Conservation (phyloP, 345 rosid species). For the Schrenkiella parvula region DNA sequence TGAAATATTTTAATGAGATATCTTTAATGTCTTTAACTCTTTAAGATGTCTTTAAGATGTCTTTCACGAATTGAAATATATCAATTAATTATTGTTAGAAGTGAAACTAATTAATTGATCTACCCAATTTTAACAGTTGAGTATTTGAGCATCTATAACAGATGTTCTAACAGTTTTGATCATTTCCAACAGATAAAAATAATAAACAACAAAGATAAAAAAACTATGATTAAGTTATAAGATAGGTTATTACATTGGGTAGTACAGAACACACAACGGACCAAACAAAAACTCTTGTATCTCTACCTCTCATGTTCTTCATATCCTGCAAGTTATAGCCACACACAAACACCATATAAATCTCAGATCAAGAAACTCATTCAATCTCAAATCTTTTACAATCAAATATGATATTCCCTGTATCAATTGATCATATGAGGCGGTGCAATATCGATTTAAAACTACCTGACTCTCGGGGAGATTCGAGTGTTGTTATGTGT, state of each 20-base stretch:
- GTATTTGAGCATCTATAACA: too few relatives aligned
- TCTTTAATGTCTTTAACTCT: too few relatives aligned
- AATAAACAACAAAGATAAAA: too few relatives aligned
- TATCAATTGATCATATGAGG: neutral
- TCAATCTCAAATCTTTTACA: neutral
- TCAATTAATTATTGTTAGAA: too few relatives aligned
- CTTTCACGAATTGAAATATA: too few relatives aligned
- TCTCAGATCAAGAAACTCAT: neutral
- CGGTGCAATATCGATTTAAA: neutral
- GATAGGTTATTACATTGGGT: slow-evolving; percentile 2
- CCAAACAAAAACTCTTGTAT: slow-evolving; percentile 21
- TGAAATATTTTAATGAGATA: too few relatives aligned
- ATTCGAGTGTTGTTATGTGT: slow-evolving; percentile 29
- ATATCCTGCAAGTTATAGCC: slow-evolving; percentile 24
- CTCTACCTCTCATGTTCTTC: slow-evolving; percentile 36
- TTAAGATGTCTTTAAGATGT: too few relatives aligned
- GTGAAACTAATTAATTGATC: too few relatives aligned
- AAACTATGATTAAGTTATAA: too few relatives aligned
- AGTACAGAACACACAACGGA: slow-evolving; percentile 1
- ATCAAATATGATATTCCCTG: neutral
- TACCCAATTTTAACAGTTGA: too few relatives aligned
- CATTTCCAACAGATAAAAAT: too few relatives aligned
- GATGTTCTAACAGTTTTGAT: too few relatives aligned
- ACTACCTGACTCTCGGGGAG: slow-evolving; percentile 34
- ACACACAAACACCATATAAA: slow-evolving; percentile 1